Conservation (phyloP, 2,329 filamentous ascomycete genomes). For the Exophiala sp. region DNA sequence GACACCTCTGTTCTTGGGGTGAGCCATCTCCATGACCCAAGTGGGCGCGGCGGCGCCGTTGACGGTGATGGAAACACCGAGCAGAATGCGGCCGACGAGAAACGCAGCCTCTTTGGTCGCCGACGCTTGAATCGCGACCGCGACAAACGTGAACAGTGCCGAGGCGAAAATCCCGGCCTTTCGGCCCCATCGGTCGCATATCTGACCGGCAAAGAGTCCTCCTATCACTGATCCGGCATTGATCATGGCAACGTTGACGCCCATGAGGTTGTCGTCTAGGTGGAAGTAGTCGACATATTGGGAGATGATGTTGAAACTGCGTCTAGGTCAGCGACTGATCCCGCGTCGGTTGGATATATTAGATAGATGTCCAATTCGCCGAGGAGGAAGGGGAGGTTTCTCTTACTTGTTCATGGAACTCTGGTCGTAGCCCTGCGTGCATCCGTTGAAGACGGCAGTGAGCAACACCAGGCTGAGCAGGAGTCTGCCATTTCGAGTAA, state of each 20-base stretch:
- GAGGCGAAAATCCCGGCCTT: constrained; percentile 23
- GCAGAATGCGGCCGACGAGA: constrained; percentile 8
- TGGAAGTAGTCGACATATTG: constrained; percentile 24
- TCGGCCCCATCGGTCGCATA: neutral
- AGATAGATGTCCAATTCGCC: no score
- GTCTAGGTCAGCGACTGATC: no score
- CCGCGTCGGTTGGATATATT: no score
- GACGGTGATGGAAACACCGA: constrained; percentile 6
- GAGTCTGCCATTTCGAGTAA: no score
- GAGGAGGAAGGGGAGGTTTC: no score
- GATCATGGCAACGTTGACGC: constrained; percentile 17
- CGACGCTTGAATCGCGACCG: constrained; percentile 54
- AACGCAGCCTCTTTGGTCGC: constrained; percentile 45
- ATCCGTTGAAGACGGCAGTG: no score
- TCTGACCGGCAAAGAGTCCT: no score
- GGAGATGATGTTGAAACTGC: constrained; percentile 23
- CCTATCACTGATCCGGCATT: constrained; percentile 25
- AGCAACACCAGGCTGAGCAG: no score
- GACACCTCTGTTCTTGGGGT: neutral
- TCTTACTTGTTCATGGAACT: no score
- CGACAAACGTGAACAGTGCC: constrained; percentile 51
- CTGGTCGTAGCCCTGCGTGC: no score
- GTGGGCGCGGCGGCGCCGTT: neutral
- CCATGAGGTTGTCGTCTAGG: constrained; percentile 14
- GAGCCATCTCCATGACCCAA: constrained; percentile 10